Evolutionary conservation across 2,329 filamentous ascomycete species (phyloP), one percentile per base, ranked within the genome.

Genomic region (Fusarium staphyleae): DNA sequence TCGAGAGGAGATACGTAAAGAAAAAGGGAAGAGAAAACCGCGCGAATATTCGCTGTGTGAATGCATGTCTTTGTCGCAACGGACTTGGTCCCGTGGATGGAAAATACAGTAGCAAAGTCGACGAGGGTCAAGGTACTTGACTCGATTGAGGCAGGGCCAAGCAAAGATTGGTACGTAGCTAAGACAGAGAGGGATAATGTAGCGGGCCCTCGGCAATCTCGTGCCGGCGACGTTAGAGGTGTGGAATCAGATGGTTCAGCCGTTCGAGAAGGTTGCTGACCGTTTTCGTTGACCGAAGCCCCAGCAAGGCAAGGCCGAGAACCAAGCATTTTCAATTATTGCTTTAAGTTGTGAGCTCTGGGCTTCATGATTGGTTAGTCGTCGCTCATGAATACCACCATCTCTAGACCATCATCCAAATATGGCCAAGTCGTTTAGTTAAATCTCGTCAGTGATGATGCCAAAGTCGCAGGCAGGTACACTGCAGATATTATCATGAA

Each of bases 281-380:
- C 58, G 22, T 62, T 59, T 62, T 62, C 55, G 58, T 46, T 62
- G 58, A 62, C 58, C 58, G 58, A 61, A 30, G 28, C 42, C 33
- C 51, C 55, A 18, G 36, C 51, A 60, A 18, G 36, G 18, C 22
- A 8, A 24, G 22, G 22, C 22, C 22, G 22, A 24, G 22, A 24
- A 5, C 22, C 22, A 24, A 8, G 22, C 22, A 24, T 43, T 48
- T 52, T 36, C n/a, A 34, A 37, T 45, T n/a, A n/a, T n/a, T n/a
- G n/a, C n/a, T n/a, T n/a, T n/a, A n/a, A n/a, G n/a, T n/a, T n/a
- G n/a, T n/a, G 49, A 37, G 32, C 18, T 8, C 26, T 16, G n/a
- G n/a, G 24, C n/a, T 34, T 42, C n/a, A 11, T 57, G 42, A 62
- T 60, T 60, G 57, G 57, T 15, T 44, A n/a, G n/a, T 14, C 30